Evolutionary conservation across 2,329 filamentous ascomycete genomes (phyloP).

Genomic region (Pseudogymnoascus destructans): DNA sequence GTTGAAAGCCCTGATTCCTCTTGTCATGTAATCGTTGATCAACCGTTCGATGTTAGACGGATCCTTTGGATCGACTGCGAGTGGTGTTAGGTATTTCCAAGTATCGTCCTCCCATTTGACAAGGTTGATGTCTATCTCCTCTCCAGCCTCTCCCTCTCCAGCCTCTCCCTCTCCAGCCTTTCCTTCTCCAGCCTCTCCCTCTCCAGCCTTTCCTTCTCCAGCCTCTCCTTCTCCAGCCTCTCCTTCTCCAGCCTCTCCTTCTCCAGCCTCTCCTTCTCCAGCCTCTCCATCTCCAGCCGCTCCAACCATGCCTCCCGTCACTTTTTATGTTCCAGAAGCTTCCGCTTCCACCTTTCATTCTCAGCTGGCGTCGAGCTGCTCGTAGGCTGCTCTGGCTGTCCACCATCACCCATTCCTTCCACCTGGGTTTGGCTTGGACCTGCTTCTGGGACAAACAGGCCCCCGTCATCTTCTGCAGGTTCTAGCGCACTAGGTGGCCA

Average conservation of each 20-base stretch:
- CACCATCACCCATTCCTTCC: not conserved
- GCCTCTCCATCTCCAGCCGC: not conserved
- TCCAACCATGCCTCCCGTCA: not conserved
- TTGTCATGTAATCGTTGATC: not conserved
- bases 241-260: slow-evolving; percentile 35
- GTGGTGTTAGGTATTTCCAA: not conserved
- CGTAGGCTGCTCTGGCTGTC: not conserved
- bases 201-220: slow-evolving; percentile 2
- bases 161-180: slow-evolving; percentile 8
- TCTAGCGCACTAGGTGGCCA: not conserved
- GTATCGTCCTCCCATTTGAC: not conserved
- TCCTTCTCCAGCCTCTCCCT: slow-evolving; percentile 9
- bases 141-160: slow-evolving; percentile 12
- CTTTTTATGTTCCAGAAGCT: not conserved
- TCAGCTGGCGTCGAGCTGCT: not conserved
- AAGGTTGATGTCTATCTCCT: slow-evolving; percentile 4
- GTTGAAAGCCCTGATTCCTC: not conserved
- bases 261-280: not conserved
- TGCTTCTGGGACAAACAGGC: not conserved
- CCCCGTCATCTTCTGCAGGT: not conserved
- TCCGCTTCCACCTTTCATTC: not conserved
- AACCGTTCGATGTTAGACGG: not conserved
- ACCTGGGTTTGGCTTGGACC: not conserved
- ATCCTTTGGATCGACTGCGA: not conserved
- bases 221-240: slow-evolving; percentile 13